phyloP scores from a whole-genome alignment of 306 rosid species.

The Cercis canadensis region DNA sequence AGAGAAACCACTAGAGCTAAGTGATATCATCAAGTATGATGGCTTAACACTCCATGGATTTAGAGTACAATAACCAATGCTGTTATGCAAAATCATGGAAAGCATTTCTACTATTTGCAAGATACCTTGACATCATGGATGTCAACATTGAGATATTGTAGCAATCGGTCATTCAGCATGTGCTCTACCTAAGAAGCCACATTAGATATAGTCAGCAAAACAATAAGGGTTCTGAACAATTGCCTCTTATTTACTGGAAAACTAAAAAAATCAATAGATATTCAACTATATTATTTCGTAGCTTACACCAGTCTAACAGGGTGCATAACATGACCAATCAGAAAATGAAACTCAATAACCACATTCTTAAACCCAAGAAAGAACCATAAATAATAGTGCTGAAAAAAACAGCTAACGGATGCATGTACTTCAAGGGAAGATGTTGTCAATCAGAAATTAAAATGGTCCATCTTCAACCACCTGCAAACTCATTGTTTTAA shows the following conservation, averaged over 20 bases:
- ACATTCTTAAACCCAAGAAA: not conserved
- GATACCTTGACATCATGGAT: slow-evolving; percentile 78
- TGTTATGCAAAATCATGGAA: slow-evolving; percentile 8
- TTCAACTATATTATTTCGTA: slow-evolving; percentile 19
- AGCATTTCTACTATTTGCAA: slow-evolving; percentile 5
- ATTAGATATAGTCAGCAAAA: slow-evolving; percentile 37
- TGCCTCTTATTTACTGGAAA: slow-evolving; percentile 16
- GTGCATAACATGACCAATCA: not conserved
- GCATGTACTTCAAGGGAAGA: too few relatives aligned
- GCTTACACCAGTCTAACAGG: slow-evolving; percentile 16
- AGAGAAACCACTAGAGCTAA: slow-evolving; percentile 4
- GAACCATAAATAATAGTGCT: not conserved
- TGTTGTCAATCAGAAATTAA: too few relatives aligned
- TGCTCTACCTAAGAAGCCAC: slow-evolving; percentile 69
- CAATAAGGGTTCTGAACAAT: slow-evolving; percentile 25
- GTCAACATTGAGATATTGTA: slow-evolving; percentile 63
- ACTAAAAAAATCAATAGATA: not conserved
- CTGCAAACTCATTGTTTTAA: too few relatives aligned
- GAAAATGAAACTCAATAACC: slow-evolving; percentile 11
- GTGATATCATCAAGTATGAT: slow-evolving; percentile 6
- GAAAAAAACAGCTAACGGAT: not conserved
- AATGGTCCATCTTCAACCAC: too few relatives aligned
- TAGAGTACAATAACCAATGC: slow-evolving; percentile 20
- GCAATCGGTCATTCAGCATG: slow-evolving; percentile 63
- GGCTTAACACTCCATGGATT: slow-evolving; percentile 11